Base-by-base conservation (phyloP, 257 asterid genomes). In the Striga asiatica region DNA sequence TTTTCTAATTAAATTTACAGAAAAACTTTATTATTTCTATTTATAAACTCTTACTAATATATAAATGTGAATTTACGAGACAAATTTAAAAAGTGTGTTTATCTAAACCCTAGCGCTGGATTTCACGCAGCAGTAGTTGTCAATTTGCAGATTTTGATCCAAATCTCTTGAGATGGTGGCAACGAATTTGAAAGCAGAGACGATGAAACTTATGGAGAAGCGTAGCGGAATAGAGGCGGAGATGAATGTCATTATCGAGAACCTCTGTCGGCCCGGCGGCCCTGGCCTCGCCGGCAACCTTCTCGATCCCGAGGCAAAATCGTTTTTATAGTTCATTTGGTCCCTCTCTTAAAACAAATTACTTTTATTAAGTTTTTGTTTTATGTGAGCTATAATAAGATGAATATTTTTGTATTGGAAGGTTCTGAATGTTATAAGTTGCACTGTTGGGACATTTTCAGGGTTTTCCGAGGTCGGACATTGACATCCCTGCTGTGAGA, bases 401-500 rank as follows among this genome's bases (percentile, higher is more conserved):
- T 25, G 16, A 5, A 23, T 17, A 19, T 25, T 46, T 11, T 19
- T 24, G 19, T 20, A 24, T 57, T 1, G 24, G 12, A 2, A 28
- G 5, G 14, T 53, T n/a, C 17, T 49, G 41, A 38, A 35, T 3
- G 10, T 38, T 8, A 35, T 34, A 31, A 42, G 20, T 31, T 50
- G 19, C 11, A 18, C n/a, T n/a, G 6, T 19, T 49, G 60, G 71
- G 35, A 61, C 53, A 20, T 65, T 23, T 75, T 75, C 83, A 91
- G 98, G 97, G 98, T 10, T 91, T 91, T 67, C 98, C 98, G 14
- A 78, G 96, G 79, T 32, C 81, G 1, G 98, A 87, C 65, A 78
- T 91, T 50, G 98, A 87, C 68, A 73, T 91, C 58, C 83, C 76
- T 1, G 37, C 71, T 8, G 95, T 87, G 34, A 69, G 98, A 64